Evolutionary conservation across 1,284 basidiomycete genomes (phyloP).

Genomic region (Ustilago shanxiensis): DNA sequence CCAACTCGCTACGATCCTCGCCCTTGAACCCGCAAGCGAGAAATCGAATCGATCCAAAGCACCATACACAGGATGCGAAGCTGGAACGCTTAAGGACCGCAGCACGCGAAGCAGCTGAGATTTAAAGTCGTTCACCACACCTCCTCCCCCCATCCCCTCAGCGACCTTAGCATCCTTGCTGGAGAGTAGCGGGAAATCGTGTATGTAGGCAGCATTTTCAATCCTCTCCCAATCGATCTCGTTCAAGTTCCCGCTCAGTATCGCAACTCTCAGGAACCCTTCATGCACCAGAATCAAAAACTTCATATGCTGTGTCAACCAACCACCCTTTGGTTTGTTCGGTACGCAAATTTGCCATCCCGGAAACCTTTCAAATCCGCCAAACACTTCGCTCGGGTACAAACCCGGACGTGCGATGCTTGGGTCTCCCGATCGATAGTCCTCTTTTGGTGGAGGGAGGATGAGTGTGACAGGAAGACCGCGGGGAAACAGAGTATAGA

Average conservation of each 20-base stretch:
- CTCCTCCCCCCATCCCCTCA: neutral
- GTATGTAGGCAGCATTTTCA: conserved; percentile 65
- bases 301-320: conserved; percentile 64
- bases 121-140: conserved; percentile 37
- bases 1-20: conserved; percentile 58
- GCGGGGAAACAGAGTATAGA: conserved; percentile 54
- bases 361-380: conserved; percentile 25
- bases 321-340: conserved; percentile 44
- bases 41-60: conserved; percentile 45
- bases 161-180: neutral
- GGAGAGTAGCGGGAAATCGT: conserved; percentile 58
- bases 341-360: conserved; percentile 59
- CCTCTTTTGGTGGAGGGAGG: conserved; percentile 47
- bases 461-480: conserved; percentile 57
- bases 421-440: conserved; percentile 27
- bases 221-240: conserved; percentile 64
- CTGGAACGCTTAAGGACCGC: conserved; percentile 51
- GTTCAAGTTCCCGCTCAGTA: conserved; percentile 64
- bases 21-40: conserved; percentile 24
- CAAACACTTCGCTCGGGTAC: conserved; percentile 42
- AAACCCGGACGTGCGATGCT: conserved; percentile 40
- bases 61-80: conserved; percentile 34
- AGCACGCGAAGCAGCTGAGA: conserved; percentile 49
- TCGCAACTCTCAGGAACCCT: conserved; percentile 52
- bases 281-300: conserved; percentile 59